Base-by-base conservation (phyloP, 2,329 filamentous ascomycete species). In the Calonectria pseudoturangicola region DNA sequence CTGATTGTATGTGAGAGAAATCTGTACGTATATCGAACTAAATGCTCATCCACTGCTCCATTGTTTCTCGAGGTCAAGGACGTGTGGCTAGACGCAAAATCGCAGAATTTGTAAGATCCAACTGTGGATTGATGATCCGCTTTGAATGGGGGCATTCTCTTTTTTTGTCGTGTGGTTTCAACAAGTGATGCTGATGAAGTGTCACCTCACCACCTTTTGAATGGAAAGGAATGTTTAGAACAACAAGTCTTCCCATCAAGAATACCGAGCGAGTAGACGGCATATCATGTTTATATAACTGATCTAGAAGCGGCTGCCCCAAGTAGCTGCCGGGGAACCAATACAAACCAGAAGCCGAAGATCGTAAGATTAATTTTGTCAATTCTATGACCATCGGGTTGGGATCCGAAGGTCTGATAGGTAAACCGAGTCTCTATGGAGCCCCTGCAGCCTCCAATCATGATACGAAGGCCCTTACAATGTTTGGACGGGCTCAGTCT, bases 251-350 rank as follows among this genome's bases (percentile, higher is more conserved):
- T 33, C 43, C 18, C 2, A n/a, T 3, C 43, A 21, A 9, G 2
- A 47, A 21, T n/a, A 8, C 10, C 4, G 43, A 7, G 7, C 18
- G n/a, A 9, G 16, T 18, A 21, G 18, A 6, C 3, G 18, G 18
- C 18, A 8, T 56, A 18, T 56, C 18, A 8, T 56, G 18, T 56
- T 56, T 56, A 56, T 56, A 56, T 56, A 25, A 36, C 12, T 36
- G 2, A 39, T 21, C 50, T 18, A 21, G 33, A 56, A 21, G 18
- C 4, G 9, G 6, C 9, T 7, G 12, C n/a, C 9, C 18, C 2
- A 33, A 56, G 9, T 4, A 25, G 28, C 18, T 18, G 3, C 16
- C 51, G 51, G 30, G 30, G 30, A 39, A 2, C 12, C 16, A 28
- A 10, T 6, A 4, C 28, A 13, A 15, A n/a, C 51, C 51, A 21